A percentile compares a stretch with the other conserved stretches of the same genome.
phyloP scores from a whole-genome alignment of 1,284 basidiomycete species.

The Ustilago sp. region DNA sequence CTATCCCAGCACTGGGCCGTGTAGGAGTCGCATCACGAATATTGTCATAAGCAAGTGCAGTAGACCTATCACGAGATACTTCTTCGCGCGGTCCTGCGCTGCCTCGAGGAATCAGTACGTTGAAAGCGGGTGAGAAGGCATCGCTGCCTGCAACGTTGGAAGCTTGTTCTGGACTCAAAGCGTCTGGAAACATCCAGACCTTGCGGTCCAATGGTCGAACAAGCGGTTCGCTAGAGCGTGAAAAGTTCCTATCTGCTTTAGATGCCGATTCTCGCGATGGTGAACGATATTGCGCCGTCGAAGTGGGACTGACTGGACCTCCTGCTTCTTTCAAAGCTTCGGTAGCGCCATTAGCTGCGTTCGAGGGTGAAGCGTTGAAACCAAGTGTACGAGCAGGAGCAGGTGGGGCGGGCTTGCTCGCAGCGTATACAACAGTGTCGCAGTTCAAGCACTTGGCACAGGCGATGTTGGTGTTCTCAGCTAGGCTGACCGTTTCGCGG shows the following conservation, averaged over 20 bases:
- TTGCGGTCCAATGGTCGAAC: conserved; percentile 50
- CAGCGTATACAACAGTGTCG: conserved; percentile 46
- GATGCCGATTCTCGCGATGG: conserved; percentile 27
- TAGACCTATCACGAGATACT: not conserved
- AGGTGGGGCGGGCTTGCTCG: conserved; percentile 44
- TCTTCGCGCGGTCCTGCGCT: conserved; percentile 3
- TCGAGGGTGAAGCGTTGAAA: conserved; percentile 39
- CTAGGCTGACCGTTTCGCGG: conserved; percentile 40
- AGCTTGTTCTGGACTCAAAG: conserved; percentile 42
- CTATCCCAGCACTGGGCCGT: conserved; percentile 18
- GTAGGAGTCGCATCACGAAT: conserved; percentile 36
- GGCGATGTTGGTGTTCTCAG: conserved; percentile 31
- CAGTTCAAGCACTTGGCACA: conserved; percentile 54
- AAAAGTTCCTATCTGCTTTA: conserved; percentile 7
- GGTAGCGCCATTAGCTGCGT: conserved; percentile 7
- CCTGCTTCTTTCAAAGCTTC: conserved; percentile 17
- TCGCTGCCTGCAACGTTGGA: conserved; percentile 23
- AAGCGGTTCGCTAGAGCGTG: conserved; percentile 31
- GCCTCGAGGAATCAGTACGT: conserved; percentile 30
- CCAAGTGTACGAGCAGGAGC: conserved; percentile 41
- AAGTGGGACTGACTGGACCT: conserved; percentile 22
- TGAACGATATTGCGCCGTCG: conserved; percentile 25
- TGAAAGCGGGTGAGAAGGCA: conserved; percentile 48
- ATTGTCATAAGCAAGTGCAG: not conserved
- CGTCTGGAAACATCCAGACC: conserved; percentile 48